A percentile compares a stretch with the other conserved stretches of the same genome.
These are phyloP conservation scores for Globomyces sp. DNA, from an alignment of 371 early-diverging fungal genomes.

Conservation along the genomic window DNA sequence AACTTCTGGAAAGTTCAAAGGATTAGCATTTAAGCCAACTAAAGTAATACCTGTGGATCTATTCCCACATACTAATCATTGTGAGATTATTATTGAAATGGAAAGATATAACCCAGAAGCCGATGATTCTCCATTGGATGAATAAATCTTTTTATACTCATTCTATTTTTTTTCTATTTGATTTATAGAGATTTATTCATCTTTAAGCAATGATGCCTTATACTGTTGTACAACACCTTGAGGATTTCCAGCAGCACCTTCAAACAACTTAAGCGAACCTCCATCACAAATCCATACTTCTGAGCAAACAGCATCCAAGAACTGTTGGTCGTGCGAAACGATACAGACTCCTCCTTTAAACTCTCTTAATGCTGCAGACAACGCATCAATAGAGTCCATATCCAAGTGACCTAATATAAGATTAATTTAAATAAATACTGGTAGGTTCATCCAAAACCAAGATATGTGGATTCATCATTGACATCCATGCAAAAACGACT, in stretches of 20 bases:
- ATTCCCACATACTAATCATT: conserved; percentile 77
- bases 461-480: conserved; percentile 90
- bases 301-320: conserved; percentile 81
- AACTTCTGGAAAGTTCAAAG: conserved; percentile 57
- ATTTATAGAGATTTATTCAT: conserved; percentile 10
- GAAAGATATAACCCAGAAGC: not conserved
- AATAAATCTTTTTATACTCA: not conserved
- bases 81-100: conserved; percentile 73
- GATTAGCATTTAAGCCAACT: conserved; percentile 61
- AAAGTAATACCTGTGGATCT: conserved; percentile 69
- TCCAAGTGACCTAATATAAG: conserved; percentile 43
- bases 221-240: conserved; percentile 48
- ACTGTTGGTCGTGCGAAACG: conserved; percentile 92
- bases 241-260: conserved; percentile 50
- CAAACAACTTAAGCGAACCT: conserved; percentile 58
- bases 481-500: conserved; percentile 94
- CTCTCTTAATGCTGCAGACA: conserved; percentile 71
- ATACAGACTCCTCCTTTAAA: conserved; percentile 90
- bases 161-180: not conserved
- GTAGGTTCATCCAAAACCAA: conserved; percentile 90
- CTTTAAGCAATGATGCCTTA: conserved; percentile 26
- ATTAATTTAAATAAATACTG: conserved; percentile 20
- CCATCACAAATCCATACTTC: conserved; percentile 88
- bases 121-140: not conserved
- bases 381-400: conserved; percentile 79